Percentiles rank a stretch among this genome's conserved stretches.
Conservation (phyloP, 2,329 filamentous ascomycete genomes). For the Fusarium scirpi region DNA sequence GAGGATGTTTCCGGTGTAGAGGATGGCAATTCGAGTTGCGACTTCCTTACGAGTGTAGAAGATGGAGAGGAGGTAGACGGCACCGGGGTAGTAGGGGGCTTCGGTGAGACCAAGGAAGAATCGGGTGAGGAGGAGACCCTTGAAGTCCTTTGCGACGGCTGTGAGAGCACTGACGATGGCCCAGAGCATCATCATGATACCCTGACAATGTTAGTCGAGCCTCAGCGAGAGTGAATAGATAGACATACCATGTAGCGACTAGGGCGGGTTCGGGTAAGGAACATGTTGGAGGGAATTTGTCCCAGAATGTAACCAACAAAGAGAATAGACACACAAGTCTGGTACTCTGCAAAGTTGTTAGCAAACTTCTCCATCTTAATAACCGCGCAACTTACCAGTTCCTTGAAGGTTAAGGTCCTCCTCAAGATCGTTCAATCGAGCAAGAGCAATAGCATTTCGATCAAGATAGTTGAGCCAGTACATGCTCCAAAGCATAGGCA, state of each 20-base stretch:
- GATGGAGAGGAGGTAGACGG: constrained; percentile 59
- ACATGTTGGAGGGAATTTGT: constrained; percentile 59
- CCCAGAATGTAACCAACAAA: constrained; percentile 61
- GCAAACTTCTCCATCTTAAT: accelerated
- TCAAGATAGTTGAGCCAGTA: constrained; percentile 62
- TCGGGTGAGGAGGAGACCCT: constrained; percentile 60
- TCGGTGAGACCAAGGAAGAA: constrained; percentile 59
- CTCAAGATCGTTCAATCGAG: constrained; percentile 51
- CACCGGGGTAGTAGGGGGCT: constrained; percentile 55
- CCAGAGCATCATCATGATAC: constrained; percentile 61
- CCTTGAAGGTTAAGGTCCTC: constrained; percentile 45
- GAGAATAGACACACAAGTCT: constrained; percentile 49
- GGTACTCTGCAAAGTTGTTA: constrained; percentile 44
- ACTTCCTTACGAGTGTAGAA: constrained; percentile 67
- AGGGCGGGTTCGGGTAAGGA: constrained; percentile 57
- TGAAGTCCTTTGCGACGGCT: constrained; percentile 61
- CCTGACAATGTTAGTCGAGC: too few relatives aligned
- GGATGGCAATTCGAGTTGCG: constrained; percentile 57
- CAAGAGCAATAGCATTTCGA: constrained; percentile 61
- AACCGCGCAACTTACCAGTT: background rate
- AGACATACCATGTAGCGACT: constrained; percentile 56
- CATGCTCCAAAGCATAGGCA: constrained; percentile 54
- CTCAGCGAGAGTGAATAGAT: too few relatives aligned
- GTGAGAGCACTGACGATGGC: constrained; percentile 61
- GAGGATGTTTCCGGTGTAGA: constrained; percentile 57